Percentiles rank a stretch among this genome's conserved stretches.
Conservation (phyloP, 352 stramenopile genomes). For the Phytophthora syringae region DNA sequence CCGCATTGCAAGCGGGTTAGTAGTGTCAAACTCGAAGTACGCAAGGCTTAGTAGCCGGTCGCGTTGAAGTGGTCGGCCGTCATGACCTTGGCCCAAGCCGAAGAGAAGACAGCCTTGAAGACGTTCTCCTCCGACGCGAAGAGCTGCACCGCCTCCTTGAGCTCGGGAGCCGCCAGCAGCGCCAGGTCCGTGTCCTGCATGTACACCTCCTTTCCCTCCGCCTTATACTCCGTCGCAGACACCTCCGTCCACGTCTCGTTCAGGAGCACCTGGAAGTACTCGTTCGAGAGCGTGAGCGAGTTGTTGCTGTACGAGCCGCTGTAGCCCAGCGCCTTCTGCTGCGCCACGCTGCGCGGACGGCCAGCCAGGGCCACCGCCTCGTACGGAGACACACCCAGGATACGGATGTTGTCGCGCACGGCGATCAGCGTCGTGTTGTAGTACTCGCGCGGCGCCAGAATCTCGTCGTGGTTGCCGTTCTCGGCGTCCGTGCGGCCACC, state of each 20-base stretch:
- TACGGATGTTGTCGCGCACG: conserved; percentile 91
- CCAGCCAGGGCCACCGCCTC: conserved; percentile 94
- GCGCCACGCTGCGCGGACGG: conserved; percentile 88
- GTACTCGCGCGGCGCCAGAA: conserved; percentile 90
- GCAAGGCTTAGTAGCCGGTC: conserved; percentile 13
- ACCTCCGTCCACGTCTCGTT: conserved; percentile 31
- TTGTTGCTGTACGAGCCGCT: conserved; percentile 84
- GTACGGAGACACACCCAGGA: conserved; percentile 90
- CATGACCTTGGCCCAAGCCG: conserved; percentile 26
- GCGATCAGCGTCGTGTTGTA: conserved; percentile 74
- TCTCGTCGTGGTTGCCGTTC: conserved; percentile 75
- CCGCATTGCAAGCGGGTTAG: conserved; percentile 7
- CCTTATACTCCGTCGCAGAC: conserved; percentile 28
- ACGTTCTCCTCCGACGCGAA: conserved; percentile 19
- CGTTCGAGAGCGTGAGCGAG: conserved; percentile 83
- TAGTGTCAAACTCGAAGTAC: conserved; percentile 8
- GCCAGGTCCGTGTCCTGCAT: conserved; percentile 28
- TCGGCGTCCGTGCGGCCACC: too few relatives aligned
- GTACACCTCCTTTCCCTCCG: conserved; percentile 27
- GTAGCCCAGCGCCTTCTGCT: conserved; percentile 85
- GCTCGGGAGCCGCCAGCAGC: conserved; percentile 22
- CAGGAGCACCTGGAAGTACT: conserved; percentile 29
- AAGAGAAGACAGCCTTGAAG: conserved; percentile 25
- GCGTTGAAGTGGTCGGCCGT: conserved; percentile 21
- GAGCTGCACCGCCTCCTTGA: conserved; percentile 22